Evolutionary conservation across 345 rosid species (phyloP), one percentile per base, ranked within the genome.

Genomic region (Eucalyptus sp.): DNA sequence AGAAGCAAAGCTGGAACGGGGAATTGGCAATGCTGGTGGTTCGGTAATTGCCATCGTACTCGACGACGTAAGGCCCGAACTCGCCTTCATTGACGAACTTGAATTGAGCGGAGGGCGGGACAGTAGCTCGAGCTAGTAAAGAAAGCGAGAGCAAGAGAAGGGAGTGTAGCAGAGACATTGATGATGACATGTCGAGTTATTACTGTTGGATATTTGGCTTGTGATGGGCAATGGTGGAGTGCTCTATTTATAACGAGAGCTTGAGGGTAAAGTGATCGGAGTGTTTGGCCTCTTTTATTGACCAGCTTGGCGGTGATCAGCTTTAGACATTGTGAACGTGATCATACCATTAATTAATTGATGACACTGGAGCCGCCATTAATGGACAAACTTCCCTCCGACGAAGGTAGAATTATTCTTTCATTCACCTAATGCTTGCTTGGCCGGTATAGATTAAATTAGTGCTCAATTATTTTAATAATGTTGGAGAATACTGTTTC

Each of bases 1-100:
- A 94, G 90, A 94, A 94, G 87, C 93, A 92, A 6, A 95, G 92
- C 50, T 90, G 93, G 89, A 95, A 94, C 3, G 94, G 94, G 9
- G 91, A 48, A 7, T 6, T 80, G n/a, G 17, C 20, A 2, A 87
- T 66, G 86, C 50, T 24, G 11, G 86, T 41, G 68, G 76, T 31
- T 25, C 91, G 87, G 87, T 92, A 92, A 18, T 60, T 79, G 25
- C 89, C 91, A 3, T 2, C 56, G 18, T 89, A 92, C 48, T 92
- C 92, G 10, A 89, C 89, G 2, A 76, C 24, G 44, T 90, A 89
- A 7, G 49, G 58, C 6, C 92, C 91, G 66, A 88, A 91, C 13
- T 90, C 92, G 5, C 90, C 93, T 11, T 86, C 79, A 41, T 92
- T 90, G 24, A 87, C 86, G 66, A 89, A 88, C 60, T 85, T 56